Conservation (phyloP, 306 rosid genomes). For the Hylodesmum podocarpum region DNA sequence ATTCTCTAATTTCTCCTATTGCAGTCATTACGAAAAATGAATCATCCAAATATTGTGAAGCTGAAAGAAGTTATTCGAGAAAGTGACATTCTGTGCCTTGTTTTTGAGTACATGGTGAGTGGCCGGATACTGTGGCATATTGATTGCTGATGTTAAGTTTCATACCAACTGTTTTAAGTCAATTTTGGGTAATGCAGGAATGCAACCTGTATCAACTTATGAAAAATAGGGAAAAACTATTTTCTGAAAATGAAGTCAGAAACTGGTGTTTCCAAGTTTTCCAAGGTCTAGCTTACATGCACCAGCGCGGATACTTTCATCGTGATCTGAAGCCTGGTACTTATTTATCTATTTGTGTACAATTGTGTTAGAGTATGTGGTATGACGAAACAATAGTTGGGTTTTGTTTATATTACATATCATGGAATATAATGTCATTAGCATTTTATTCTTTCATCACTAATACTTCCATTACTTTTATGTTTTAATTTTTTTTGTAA, state of each 20-base stretch:
- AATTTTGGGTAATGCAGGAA: slow-evolving; percentile 51
- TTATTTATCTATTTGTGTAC: not conserved
- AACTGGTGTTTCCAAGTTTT: slow-evolving; percentile 98
- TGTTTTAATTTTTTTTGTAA: not conserved
- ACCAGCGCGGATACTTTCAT: slow-evolving; percentile 96
- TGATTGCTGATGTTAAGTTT: not conserved
- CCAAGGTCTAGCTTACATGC: slow-evolving; percentile 98
- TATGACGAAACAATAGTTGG: not conserved
- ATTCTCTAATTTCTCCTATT: slow-evolving; percentile 8
- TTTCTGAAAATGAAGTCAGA: slow-evolving; percentile 79
- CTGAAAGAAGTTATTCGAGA: slow-evolving; percentile 97
- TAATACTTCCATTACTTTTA: not conserved
- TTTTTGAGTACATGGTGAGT: slow-evolving; percentile 95
- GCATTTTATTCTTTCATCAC: not conserved
- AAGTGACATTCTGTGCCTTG: slow-evolving; percentile 76
- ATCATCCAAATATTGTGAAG: slow-evolving; percentile 85
- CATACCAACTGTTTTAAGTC: slow-evolving; percentile 2
- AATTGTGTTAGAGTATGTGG: slow-evolving; percentile 14
- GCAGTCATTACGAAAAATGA: slow-evolving; percentile 87
- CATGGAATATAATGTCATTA: not conserved
- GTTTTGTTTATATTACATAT: not conserved
- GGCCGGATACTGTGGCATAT: not conserved
- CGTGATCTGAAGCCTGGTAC: slow-evolving; percentile 99
- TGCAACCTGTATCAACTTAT: slow-evolving; percentile 87
- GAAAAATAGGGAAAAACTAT: slow-evolving; percentile 80